phyloP scores from a whole-genome alignment of 2,329 filamentous ascomycete species.

The Mycocentrospora acerina region DNA sequence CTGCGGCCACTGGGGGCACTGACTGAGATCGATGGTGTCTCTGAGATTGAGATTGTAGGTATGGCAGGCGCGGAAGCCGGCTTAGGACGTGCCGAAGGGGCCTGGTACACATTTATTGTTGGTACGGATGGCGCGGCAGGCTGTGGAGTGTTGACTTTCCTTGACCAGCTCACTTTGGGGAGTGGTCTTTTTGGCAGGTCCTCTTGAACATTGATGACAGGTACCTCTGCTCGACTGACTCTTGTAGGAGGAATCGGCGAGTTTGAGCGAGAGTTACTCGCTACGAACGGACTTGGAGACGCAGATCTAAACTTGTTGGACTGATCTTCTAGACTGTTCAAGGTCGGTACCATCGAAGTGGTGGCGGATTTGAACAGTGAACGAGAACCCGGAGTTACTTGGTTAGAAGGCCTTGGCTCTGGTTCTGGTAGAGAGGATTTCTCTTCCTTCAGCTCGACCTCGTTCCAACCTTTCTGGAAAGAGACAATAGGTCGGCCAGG shows the following conservation, averaged over 20 bases:
- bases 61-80: constrained; percentile 23
- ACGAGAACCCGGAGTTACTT: constrained; percentile 22
- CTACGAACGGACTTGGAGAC: constrained; percentile 23
- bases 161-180: constrained; percentile 21
- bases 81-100: constrained; percentile 27
- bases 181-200: constrained; percentile 31
- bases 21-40: constrained; percentile 29
- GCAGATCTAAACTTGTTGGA: constrained; percentile 10
- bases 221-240: constrained; percentile 19
- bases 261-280: constrained; percentile 26
- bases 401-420: constrained; percentile 18
- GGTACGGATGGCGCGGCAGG: constrained; percentile 29
- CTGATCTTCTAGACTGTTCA: constrained; percentile 50
- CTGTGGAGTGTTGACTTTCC: constrained; percentile 31
- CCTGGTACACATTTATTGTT: constrained; percentile 55
- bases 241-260: constrained; percentile 20
- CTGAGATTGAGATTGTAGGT: constrained; percentile 21
- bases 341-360: constrained; percentile 50
- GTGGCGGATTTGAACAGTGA: constrained; percentile 42
- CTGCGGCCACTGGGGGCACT: constrained; percentile 16
- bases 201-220: constrained; percentile 29
- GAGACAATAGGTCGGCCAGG: constrained; percentile 94
- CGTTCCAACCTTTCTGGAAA: constrained; percentile 82
- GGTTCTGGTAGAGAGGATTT: constrained; percentile 31
- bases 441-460: constrained; percentile 68